Evolutionary conservation across 306 rosid species (phyloP).

Genomic region (Casuarina glauca): DNA sequence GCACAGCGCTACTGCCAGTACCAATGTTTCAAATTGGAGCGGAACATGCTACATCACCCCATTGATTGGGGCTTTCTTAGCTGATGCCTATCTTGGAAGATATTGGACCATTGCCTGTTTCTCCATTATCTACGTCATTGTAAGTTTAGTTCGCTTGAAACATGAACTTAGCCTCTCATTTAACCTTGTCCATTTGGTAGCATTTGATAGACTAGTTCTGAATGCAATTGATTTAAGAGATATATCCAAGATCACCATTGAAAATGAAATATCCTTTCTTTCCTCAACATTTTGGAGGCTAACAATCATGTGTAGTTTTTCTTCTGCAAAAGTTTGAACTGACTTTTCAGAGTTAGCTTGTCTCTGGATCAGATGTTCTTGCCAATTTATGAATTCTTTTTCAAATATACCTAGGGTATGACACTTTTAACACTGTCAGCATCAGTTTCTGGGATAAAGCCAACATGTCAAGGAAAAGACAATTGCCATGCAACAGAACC

Average conservation of each 20-base stretch:
- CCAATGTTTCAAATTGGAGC: constrained; percentile 59
- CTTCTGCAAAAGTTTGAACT: not conserved
- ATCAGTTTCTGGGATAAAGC: constrained; percentile 61
- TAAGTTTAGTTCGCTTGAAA: constrained; percentile 36
- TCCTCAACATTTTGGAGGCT: not conserved
- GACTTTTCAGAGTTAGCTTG: not conserved
- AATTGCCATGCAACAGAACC: constrained; percentile 49
- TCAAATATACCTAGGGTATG: constrained; percentile 59
- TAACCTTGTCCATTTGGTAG: not conserved
- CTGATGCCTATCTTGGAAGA: constrained; percentile 86
- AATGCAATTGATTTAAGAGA: not conserved
- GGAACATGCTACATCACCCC: constrained; percentile 85
- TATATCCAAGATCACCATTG: not conserved
- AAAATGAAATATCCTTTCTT: not conserved
- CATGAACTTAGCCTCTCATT: not conserved
- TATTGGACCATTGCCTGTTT: constrained; percentile 72
- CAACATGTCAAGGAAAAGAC: constrained; percentile 51
- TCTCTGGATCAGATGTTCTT: not conserved
- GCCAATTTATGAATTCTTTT: not conserved
- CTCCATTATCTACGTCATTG: constrained; percentile 65
- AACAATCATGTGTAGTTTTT: not conserved
- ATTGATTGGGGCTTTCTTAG: constrained; percentile 74
- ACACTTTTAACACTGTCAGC: constrained; percentile 75
- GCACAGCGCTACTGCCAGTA: constrained; percentile 60
- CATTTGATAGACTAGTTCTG: not conserved